Percentiles rank a stretch among this genome's conserved stretches.
These are phyloP conservation scores for Entophlyctis helioformis DNA, from an alignment of 192 early-diverging fungal species.

Conservation along the genomic window DNA sequence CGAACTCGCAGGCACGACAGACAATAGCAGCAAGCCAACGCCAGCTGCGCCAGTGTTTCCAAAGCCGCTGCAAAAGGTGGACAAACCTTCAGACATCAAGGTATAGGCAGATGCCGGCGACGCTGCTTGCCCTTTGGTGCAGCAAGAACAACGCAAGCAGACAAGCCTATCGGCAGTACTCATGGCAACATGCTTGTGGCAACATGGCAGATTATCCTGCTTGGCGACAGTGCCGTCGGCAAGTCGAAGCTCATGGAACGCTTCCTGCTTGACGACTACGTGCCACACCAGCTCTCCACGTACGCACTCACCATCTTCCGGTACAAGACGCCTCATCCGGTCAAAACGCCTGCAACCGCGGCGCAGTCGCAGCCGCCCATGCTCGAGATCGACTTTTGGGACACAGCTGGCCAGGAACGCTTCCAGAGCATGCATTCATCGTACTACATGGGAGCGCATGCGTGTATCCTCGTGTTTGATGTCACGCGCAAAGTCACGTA, in stretches of 20 bases:
- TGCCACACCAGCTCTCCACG: slow-evolving; percentile 41
- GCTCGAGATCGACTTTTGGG: slow-evolving; percentile 38
- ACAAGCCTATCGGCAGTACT: no score
- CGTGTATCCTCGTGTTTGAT: slow-evolving; percentile 40
- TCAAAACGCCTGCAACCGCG: slow-evolving; percentile 1
- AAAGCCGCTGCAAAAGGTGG: no score
- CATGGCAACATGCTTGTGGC: no score
- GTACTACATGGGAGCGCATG: slow-evolving; percentile 42
- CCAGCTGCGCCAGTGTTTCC: no score
- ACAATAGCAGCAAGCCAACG: no score
- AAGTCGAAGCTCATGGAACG: slow-evolving; percentile 50
- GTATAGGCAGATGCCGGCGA: no score
- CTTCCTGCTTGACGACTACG: slow-evolving; percentile 40
- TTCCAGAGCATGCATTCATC: slow-evolving; percentile 44
- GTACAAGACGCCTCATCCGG: slow-evolving; percentile 21
- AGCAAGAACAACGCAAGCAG: no score
- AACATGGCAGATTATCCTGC: slow-evolving; percentile 48
- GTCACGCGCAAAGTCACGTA: slow-evolving; percentile 50
- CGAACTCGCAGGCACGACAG: no score
- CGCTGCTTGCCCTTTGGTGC: no score
- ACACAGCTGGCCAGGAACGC: slow-evolving; percentile 51
- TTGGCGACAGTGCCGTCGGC: slow-evolving; percentile 50
- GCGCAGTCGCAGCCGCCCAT: slow-evolving; percentile 1
- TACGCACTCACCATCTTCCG: slow-evolving; percentile 45
- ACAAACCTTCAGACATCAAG: no score